Base-by-base conservation (phyloP, 345 rosid species). In the Nasturtium officinale region DNA sequence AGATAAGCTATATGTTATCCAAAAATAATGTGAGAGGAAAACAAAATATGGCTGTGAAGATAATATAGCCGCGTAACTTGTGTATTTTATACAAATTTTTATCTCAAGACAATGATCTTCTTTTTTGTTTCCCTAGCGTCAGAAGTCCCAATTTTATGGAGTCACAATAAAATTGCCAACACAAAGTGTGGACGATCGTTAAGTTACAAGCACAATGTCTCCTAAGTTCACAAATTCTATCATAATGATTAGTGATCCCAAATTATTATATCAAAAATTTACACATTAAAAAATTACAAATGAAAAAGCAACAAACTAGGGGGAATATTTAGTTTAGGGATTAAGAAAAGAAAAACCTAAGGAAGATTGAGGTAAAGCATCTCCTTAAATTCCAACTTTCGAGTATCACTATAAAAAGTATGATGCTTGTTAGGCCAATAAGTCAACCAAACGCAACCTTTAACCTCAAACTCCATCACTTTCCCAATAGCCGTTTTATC, bases 401-500 rank as follows among this genome's bases (percentile, higher is more conserved):
- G 76, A 33, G 98, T 91, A 65, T 91, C 98, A 54, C 65, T 83
- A 43, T 90, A 83, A 51, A 83, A 85, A 8, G 96, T 84, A 69
- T 81, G 86, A 42, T 86, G 81, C 75, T 85, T 93, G 33, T 93
- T 89, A 45, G 97, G 98, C 98, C 94, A 90, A 80, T 93, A 93
- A 25, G 96, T 93, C 65, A 90, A 53, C 90, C 95, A 90, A 82
- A 93, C 92, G 77, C 92, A 79, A 21, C 98, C 94, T 72, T 78
- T 86, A 10, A 93, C 76, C 37, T 93, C 98, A 85, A 86, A 90
- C 77, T 87, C 95, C 90, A 91, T 85, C 0, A 84, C 86, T 68
- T 65, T 87, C 28, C 97, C 96, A 2, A 75, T 35, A 2, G 81
- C 83, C 32, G 25, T 76, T 67, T 82, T 85, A 42, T 87, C 97